Percentiles rank a stretch among this genome's conserved stretches.
phyloP scores from a whole-genome alignment of 139 green algal species.

The Asterochloris sp. region DNA sequence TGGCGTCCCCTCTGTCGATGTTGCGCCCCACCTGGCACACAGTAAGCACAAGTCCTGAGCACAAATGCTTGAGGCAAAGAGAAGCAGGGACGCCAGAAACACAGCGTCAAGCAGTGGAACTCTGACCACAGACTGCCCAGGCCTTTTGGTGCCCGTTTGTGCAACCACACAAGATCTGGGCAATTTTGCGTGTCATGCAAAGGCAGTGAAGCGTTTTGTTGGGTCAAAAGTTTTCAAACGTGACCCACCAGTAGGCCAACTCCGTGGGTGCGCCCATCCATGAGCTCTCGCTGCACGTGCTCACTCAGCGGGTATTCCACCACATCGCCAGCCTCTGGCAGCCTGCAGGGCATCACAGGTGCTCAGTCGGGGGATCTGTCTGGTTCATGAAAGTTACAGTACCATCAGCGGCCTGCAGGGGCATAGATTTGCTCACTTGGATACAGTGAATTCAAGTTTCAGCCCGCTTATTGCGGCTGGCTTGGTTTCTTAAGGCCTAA shows the following conservation, averaged over 20 bases:
- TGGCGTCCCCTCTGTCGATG: slow-evolving; percentile 36
- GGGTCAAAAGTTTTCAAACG: not conserved
- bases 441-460: no score
- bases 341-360: not conserved
- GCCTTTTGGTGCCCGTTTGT: not conserved
- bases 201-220: not conserved
- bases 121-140: not conserved
- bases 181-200: no score
- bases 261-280: slow-evolving; percentile 40
- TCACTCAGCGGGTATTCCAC: slow-evolving; percentile 53
- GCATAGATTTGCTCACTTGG: no score
- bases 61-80: not conserved
- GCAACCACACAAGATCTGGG: not conserved
- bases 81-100: not conserved
- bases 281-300: slow-evolving; percentile 31
- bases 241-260: slow-evolving; percentile 40
- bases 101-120: not conserved
- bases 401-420: not conserved
- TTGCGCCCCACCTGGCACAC: slow-evolving; percentile 27
- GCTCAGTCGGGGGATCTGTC: no score
- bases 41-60: not conserved
- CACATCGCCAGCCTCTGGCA: slow-evolving; percentile 29
- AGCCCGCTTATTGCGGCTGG: no score
- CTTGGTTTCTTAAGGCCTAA: no score
- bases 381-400: not conserved